Percentiles rank a stretch among this genome's conserved stretches.
Conservation (phyloP, 768 basidiomycete genomes). For the Tulasnella sp. region DNA sequence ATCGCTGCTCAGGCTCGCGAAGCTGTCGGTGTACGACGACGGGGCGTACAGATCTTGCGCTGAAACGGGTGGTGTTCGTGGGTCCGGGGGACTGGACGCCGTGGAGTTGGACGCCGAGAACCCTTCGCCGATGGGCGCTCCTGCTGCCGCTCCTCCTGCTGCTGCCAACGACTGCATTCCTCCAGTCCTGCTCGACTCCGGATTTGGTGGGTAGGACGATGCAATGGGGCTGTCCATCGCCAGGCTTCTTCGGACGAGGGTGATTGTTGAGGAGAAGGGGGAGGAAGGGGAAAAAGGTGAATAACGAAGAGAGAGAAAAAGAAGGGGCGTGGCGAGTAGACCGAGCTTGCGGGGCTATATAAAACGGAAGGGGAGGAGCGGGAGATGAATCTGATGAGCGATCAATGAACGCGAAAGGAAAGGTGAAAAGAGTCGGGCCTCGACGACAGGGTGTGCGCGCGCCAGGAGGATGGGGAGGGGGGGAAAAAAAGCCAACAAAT, state of each 20-base stretch:
- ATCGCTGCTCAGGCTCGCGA: not conserved
- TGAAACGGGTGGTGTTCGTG: not conserved
- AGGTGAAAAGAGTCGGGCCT: not conserved
- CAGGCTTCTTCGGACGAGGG: not conserved
- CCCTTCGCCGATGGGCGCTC: not conserved
- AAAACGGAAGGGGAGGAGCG: not conserved
- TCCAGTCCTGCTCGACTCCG: not conserved
- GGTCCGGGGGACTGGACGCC: conserved; percentile 14
- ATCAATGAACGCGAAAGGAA: conserved; percentile 5
- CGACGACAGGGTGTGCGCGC: not conserved
- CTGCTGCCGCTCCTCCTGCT: not conserved
- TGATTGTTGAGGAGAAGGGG: not conserved
- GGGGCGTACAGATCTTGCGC: not conserved
- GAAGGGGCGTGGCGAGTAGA: not conserved
- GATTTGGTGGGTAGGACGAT: not conserved
- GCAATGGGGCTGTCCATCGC: not conserved
- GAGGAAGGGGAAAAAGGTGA: not conserved
- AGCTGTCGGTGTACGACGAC: conserved; percentile 14
- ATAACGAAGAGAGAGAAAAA: not conserved
- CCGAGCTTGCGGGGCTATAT: conserved; percentile 1
- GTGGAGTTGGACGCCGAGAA: conserved; percentile 11
- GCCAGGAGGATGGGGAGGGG: not conserved
- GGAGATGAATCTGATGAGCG: not conserved
- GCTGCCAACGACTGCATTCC: not conserved
- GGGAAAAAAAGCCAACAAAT: too few species aligned